Evolutionary conservation across 495 filamentous ascomycete species (phyloP).

Genomic region (Entonaema liquescens): DNA sequence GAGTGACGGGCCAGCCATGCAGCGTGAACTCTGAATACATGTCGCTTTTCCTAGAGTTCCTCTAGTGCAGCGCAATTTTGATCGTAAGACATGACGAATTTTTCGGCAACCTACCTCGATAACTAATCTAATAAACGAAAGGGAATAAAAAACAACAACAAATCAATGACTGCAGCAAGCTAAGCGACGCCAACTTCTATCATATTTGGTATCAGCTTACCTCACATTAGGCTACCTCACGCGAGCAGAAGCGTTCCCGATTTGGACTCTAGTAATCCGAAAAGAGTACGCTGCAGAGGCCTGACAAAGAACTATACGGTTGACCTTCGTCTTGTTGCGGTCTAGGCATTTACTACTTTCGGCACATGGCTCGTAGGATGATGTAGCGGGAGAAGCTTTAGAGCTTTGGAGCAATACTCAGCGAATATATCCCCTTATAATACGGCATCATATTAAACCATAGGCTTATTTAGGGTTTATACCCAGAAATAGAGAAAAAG

Average conservation of each 20-base stretch:
- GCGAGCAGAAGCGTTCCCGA: constrained; percentile 39
- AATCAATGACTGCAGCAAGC: constrained; percentile 30
- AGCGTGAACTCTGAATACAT: constrained; percentile 41
- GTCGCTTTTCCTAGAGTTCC: neutral
- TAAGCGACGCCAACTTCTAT: constrained; percentile 33
- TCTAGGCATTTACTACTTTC: constrained; percentile 23
- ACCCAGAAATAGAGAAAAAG: neutral
- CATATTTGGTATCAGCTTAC: constrained; percentile 39
- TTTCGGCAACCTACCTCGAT: constrained; percentile 7
- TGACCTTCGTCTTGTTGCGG: constrained; percentile 23
- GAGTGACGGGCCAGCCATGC: constrained; percentile 27
- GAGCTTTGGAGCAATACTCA: constrained; percentile 34
- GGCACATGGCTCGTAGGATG: constrained; percentile 18
- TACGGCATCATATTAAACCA: constrained; percentile 14
- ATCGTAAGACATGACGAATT: constrained; percentile 32
- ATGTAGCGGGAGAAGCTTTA: constrained; percentile 21
- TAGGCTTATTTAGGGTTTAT: constrained; percentile 11
- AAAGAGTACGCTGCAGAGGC: constrained; percentile 39
- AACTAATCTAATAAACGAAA: constrained; percentile 21
- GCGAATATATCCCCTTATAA: constrained; percentile 36
- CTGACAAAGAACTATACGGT: constrained; percentile 40
- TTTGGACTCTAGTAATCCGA: constrained; percentile 35
- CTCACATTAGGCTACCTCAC: constrained; percentile 39
- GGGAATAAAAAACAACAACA: constrained; percentile 13
- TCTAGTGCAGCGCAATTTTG: constrained; percentile 13